Evolutionary conservation across 306 rosid species (phyloP).

Genomic region (Senna tora): DNA sequence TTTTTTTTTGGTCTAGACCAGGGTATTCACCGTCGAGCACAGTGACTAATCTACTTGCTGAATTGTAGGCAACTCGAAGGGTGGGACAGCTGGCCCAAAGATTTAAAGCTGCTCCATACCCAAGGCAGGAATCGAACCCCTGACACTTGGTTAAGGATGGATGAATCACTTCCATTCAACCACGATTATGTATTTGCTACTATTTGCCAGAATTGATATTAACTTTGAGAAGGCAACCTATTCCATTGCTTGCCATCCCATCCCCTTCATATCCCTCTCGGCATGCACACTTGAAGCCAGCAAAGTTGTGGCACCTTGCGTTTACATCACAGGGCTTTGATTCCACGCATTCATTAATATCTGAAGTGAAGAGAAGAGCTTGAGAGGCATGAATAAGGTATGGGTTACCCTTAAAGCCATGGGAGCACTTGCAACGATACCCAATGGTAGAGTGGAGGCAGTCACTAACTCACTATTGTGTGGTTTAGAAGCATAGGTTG

Average conservation of each 20-base stretch:
- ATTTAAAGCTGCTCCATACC: too few species aligned
- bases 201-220: not conserved
- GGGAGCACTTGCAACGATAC: constrained; percentile 45
- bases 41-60: too few species aligned
- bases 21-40: too few species aligned
- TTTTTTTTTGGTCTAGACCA: too few species aligned
- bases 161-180: too few species aligned
- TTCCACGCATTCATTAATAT: constrained; percentile 42
- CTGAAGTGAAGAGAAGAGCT: constrained; percentile 37
- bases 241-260: constrained; percentile 22
- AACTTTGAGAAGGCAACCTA: constrained; percentile 25
- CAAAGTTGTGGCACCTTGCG: constrained; percentile 23
- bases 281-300: constrained; percentile 32
- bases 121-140: too few species aligned
- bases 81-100: too few species aligned
- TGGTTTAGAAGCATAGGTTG: constrained; percentile 23
- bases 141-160: too few species aligned
- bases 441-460: constrained; percentile 5
- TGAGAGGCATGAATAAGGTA: constrained; percentile 47
- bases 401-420: constrained; percentile 53
- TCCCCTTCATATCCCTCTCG: constrained; percentile 31
- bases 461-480: not conserved
- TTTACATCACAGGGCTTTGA: constrained; percentile 4
- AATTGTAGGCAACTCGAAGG: too few species aligned
- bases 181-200: too few species aligned